Percentiles rank a stretch among this genome's conserved stretches.
Conservation (phyloP, 2,329 filamentous ascomycete species). For the Colletotrichum costaricense region DNA sequence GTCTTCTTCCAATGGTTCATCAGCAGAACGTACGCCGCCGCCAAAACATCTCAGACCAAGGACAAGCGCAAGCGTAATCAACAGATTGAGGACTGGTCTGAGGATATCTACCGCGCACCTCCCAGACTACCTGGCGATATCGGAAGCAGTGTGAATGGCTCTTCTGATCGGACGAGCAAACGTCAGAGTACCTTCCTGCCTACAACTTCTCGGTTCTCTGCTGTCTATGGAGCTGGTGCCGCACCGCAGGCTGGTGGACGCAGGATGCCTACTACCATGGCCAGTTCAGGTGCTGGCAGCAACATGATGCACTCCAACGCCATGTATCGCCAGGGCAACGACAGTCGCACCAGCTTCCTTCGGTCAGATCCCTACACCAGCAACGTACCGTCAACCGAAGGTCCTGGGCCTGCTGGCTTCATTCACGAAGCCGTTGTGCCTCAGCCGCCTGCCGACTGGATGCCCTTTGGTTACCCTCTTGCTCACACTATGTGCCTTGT, state of each 20-base stretch:
- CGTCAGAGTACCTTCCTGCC: conserved; percentile 87
- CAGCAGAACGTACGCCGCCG: conserved; percentile 83
- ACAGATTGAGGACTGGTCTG: conserved; percentile 97
- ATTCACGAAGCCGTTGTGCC: conserved; percentile 96
- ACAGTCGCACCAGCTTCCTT: conserved; percentile 74
- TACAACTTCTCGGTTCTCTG: conserved; percentile 93
- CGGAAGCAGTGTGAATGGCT: conserved; percentile 70
- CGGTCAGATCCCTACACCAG: conserved; percentile 66
- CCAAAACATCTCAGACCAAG: conserved; percentile 84
- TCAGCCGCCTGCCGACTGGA: conserved; percentile 95
- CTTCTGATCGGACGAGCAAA: conserved; percentile 79
- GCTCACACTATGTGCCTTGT: conserved; percentile 95
- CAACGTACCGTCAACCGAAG: conserved; percentile 70
- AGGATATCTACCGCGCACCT: conserved; percentile 95
- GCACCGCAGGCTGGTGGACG: conserved; percentile 51
- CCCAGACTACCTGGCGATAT: conserved; percentile 82
- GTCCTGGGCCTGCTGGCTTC: conserved; percentile 88
- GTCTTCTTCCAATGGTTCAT: conserved; percentile 97
- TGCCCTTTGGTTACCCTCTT: conserved; percentile 94
- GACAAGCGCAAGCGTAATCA: conserved; percentile 86
- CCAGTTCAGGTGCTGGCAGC: conserved; percentile 83
- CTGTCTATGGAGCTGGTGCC: conserved; percentile 83
- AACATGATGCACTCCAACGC: conserved; percentile 77
- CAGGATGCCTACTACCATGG: conserved; percentile 88
- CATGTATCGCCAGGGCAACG: conserved; percentile 77